Evolutionary conservation across 208 protist species (phyloP).

Genomic region (Angomonas deanei): DNA sequence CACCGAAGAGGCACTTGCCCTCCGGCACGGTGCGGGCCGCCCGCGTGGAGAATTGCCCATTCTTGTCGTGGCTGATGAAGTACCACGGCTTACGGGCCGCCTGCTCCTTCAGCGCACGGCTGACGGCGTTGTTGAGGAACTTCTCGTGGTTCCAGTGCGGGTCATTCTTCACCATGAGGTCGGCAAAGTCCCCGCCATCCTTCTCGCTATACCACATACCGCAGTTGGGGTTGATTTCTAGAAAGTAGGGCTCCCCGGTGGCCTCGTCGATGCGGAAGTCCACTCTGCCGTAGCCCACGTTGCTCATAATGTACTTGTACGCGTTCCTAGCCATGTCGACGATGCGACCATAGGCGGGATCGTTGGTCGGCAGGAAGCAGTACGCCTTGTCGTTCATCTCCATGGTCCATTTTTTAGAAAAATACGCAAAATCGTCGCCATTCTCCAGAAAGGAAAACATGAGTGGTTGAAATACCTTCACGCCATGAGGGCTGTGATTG

Average conservation of each 20-base stretch:
- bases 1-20: conserved; percentile 68
- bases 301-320: conserved; percentile 81
- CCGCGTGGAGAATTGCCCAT: conserved; percentile 68
- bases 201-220: conserved; percentile 85
- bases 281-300: conserved; percentile 78
- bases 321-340: conserved; percentile 76
- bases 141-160: conserved; percentile 75
- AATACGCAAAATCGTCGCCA: conserved; percentile 83
- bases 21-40: conserved; percentile 66
- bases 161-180: conserved; percentile 78
- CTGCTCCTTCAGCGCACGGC: conserved; percentile 56
- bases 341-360: conserved; percentile 70
- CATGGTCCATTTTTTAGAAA: conserved; percentile 86
- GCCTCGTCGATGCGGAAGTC: conserved; percentile 85
- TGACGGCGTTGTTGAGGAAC: conserved; percentile 59
- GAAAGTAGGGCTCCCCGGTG: conserved; percentile 65
- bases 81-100: conserved; percentile 73
- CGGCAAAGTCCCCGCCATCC: conserved; percentile 81
- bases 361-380: conserved; percentile 48
- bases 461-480: conserved; percentile 83
- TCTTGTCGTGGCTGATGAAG: conserved; percentile 78
- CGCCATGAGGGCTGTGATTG: conserved; percentile 49
- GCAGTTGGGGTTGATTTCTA: conserved; percentile 90
- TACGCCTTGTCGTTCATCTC: conserved; percentile 62
- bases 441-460: conserved; percentile 79